Evolutionary conservation across 257 asterid species (phyloP), one percentile per base, ranked within the genome.

Genomic region (Perilla frutescens): DNA sequence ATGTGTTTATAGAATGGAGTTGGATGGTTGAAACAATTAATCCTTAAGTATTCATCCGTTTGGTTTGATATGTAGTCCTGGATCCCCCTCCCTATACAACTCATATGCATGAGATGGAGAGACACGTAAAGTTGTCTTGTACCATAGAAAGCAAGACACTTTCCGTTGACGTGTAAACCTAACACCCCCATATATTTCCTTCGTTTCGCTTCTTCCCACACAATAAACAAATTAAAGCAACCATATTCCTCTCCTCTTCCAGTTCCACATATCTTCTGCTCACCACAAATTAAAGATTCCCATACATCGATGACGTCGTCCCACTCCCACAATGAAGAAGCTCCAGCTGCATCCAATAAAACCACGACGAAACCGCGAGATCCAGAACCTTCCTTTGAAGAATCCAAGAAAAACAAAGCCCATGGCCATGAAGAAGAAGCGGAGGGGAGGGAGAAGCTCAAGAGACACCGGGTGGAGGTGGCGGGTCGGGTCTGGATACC

Each of bases 401-500:
- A 71, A 54, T 26, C 51, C 51, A n/a, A 50, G 53, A 74, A 66
- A 54, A 66, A 15, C 49, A 10, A 48, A 4, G 1, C 73, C 5
- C 32, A 60, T 1, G 72, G 68, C 2, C 75, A 64, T 12, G 62
- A 56, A 34, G 39, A 26, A 40, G 63, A 32, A 43, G 48, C 56
- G 58, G 8, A 3, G 54, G 91, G 96, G 71, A 56, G 93, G 44
- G 98, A 91, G 84, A 81, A 93, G 80, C 80, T 93, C 76, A 86
- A 93, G 87, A 81, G 93, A 39, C 97, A 93, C 37, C 83, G 97
- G 76, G 76, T 81, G 7, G 98, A 89, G 68, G 87, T 89, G 32
- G 93, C 93, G 73, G 97, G 96, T 76, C 90, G 78, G 72, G 98
- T 89, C 0, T 88, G 97, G 98, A 86, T 93, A 61, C 98, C 98